Percentiles rank a stretch among this genome's conserved stretches.
phyloP scores from a whole-genome alignment of 768 basidiomycete species.

The Serendipita vermifera region DNA sequence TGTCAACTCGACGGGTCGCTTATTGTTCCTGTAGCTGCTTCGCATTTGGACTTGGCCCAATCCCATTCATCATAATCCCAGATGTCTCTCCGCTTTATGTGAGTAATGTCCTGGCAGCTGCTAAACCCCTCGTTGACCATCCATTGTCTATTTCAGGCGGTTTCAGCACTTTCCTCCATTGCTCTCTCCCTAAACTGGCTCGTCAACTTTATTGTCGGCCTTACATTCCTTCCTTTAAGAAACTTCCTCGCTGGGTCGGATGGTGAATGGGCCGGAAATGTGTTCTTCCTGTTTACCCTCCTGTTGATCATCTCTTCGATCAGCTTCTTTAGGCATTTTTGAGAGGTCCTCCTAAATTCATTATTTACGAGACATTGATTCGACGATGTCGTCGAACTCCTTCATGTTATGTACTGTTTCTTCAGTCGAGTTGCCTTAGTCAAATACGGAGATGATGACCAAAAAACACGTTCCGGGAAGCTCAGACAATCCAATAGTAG shows the following conservation, averaged over 20 bases:
- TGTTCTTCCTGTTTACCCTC: slow-evolving; percentile 75
- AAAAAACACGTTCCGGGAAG: too few species aligned
- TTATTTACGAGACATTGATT: too few species aligned
- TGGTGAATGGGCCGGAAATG: slow-evolving; percentile 57
- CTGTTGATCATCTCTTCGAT: slow-evolving; percentile 29
- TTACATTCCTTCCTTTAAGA: slow-evolving; percentile 74
- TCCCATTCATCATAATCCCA: slow-evolving; percentile 86
- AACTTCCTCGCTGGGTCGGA: slow-evolving; percentile 47
- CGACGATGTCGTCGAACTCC: too few species aligned
- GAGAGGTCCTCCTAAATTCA: too few species aligned
- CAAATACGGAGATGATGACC: too few species aligned
- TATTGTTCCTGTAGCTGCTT: slow-evolving; percentile 64
- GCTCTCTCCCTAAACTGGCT: slow-evolving; percentile 32
- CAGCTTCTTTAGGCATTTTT: slow-evolving; percentile 11
- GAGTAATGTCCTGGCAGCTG: slow-evolving; percentile 21
- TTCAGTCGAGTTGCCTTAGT: too few species aligned
- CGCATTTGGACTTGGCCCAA: slow-evolving; percentile 77
- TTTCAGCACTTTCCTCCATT: slow-evolving; percentile 20
- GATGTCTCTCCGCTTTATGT: slow-evolving; percentile 76
- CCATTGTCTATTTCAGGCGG: slow-evolving; percentile 21
- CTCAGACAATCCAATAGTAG: too few species aligned
- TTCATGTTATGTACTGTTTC: too few species aligned
- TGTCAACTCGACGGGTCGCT: too few species aligned
- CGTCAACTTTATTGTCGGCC: slow-evolving; percentile 70
- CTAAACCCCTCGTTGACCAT: too few species aligned